Base-by-base conservation (phyloP, 495 filamentous ascomycete species). In the Massariosphaeria phaeospora region DNA sequence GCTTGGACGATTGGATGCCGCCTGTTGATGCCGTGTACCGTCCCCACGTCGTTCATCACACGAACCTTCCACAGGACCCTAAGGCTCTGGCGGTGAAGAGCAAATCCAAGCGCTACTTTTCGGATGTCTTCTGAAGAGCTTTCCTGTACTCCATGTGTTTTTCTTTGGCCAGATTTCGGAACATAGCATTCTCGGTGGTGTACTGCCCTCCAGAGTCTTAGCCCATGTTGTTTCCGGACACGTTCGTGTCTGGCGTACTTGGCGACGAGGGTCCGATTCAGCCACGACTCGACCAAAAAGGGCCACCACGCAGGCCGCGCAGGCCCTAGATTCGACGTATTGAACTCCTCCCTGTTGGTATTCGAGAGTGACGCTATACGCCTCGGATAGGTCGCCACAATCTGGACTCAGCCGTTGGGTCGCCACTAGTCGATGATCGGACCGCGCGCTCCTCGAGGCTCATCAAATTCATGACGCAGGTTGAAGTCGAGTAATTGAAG, bases 41-140 rank as follows among this genome's bases (percentile, higher is more conserved):
- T n/a, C 89, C 89, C 8, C 89, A 95, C 68, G 86, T 93, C 7
- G 89, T 94, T 2, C 89, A 95, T 69, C 89, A 95, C 65, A 90
- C 84, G 29, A 84, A 84, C 36, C 74, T 89, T 45, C 86, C 86
- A 2, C 74, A 78, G 34, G 86, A 91, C 62, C 78, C 84, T 61
- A 90, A 89, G 62, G 84, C 84, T 12, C 75, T 83, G 41, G 81
- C 82, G 54, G 76, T 79, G 3, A 76, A 81, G 64, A 84, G 80
- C 53, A 83, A 84, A 61, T 83, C 81, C 48, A 94, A 91, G 65
- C 76, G 88, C 38, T 94, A 91, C 66, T 91, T 94, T 67, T 81
- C 80, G 2, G 86, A 85, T 20, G 84, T 86, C 61, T 74, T 48
- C 58, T 58, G 59, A 62, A 43, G 13, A 24, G 23, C 6, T 52